Base-by-base conservation (phyloP, 495 filamentous ascomycete species). In the Tuber indicum region DNA sequence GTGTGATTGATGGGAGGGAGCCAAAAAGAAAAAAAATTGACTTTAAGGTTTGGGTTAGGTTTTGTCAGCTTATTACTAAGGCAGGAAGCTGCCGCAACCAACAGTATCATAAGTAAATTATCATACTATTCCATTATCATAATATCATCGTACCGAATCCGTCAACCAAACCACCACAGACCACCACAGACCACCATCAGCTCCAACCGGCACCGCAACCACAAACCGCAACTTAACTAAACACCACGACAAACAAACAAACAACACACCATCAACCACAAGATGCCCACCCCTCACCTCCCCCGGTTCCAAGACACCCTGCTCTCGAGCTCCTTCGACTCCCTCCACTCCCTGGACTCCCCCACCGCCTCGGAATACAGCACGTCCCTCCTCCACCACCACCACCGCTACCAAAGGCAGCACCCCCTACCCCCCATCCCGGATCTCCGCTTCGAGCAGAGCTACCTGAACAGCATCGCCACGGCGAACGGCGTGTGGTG, bases 371-470 rank as follows among this genome's bases (percentile, higher is more conserved):
- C 71, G 17, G 72, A 80, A 14, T 71, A 71, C 45, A 47, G 45
- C 69, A 12, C 49, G 41, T 41, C 58, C 62, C 23, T 36, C 77
- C 41, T 73, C 49, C 73, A 73, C 14, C 69, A 98, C 96, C 1
- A 88, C 98, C 78, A 73, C 14, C 69, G 97, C 96, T 0, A 88
- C 98, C 78, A 91, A 89, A 83, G 88, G 78, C 78, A 46, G n/a
- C 70, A 32, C 32, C 32, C 75, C 76, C 21, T 76, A 73, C 19
- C 93, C 73, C 95, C 96, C 1, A 85, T 99, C 81, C 96, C 96
- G 2, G 96, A 99, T 85, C 85, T 99, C 79, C 88, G 96, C 72
- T 98, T 98, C 84, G 96, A 99, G 86, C 96, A 99, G 88, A 97
- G 94, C 86, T 98, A 98, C 83, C 87, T 99, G 62, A 91, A 91